These are phyloP conservation scores for Cephalotrichum gorgonifer DNA, from an alignment of 2,329 filamentous ascomycete species.

Conservation along the genomic window DNA sequence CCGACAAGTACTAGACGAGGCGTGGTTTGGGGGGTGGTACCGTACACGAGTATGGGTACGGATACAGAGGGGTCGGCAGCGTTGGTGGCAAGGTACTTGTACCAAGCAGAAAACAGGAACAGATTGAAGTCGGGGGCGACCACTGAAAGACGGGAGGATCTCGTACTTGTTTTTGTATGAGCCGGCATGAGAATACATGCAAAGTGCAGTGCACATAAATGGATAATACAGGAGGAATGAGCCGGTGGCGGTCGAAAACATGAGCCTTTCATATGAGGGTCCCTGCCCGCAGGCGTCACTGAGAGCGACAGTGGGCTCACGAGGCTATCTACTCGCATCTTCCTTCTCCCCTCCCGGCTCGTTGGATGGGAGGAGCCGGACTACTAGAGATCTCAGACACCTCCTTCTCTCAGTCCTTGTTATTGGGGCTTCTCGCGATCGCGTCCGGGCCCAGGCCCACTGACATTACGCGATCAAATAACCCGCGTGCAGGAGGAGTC, in stretches of 20 bases:
- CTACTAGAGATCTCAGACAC: no score
- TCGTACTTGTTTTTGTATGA: not conserved
- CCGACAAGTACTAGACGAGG: constrained; percentile 12
- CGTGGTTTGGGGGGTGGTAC: not conserved
- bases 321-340: not conserved
- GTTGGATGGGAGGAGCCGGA: no score
- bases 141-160: not conserved
- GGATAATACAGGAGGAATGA: not conserved
- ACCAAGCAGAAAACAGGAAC: not conserved
- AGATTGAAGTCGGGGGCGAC: no score
- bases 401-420: not conserved
- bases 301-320: not conserved
- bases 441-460: no score
- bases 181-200: not conserved
- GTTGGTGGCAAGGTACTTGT: not conserved
- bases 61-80: not conserved
- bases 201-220: not conserved
- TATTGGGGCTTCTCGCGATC: not conserved
- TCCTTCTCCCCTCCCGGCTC: no score
- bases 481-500: not conserved
- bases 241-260: not conserved
- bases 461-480: not conserved
- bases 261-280: not conserved
- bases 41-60: no score
- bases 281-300: not conserved